phyloP scores from a whole-genome alignment of 1,284 basidiomycete genomes.

The Chalciporus sp. region DNA sequence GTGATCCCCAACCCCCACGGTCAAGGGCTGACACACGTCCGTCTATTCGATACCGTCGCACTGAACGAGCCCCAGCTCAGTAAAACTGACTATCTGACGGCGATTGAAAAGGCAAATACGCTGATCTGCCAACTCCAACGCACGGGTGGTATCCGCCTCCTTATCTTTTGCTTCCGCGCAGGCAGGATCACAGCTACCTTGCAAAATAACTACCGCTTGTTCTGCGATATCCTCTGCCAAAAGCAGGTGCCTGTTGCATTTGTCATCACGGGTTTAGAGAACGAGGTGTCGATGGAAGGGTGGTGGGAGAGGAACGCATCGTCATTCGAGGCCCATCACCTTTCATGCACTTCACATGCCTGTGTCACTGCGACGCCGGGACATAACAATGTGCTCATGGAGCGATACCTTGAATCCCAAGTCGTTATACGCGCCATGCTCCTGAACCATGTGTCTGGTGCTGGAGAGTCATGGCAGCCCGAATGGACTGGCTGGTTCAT shows the following conservation, averaged over 20 bases:
- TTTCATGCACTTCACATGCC: constrained; percentile 25
- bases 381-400: constrained; percentile 6
- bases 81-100: constrained; percentile 28
- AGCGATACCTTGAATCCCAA: constrained; percentile 25
- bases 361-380: constrained; percentile 28
- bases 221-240: constrained; percentile 35
- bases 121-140: constrained; percentile 35
- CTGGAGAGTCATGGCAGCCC: constrained; percentile 20
- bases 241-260: constrained; percentile 37
- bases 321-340: constrained; percentile 15
- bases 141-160: constrained; percentile 37
- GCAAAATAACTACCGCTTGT: constrained; percentile 39
- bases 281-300: constrained; percentile 28
- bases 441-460: constrained; percentile 22
- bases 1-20: constrained; percentile 6
- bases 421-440: constrained; percentile 21
- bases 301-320: constrained; percentile 24
- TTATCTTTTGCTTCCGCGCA: constrained; percentile 39
- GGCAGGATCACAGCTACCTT: constrained; percentile 34
- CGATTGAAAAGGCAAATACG: constrained; percentile 36
- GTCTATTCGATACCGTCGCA: constrained; percentile 37
- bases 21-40: constrained; percentile 20
- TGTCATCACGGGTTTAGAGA: constrained; percentile 39
- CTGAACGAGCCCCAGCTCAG: constrained; percentile 35
- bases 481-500: constrained; percentile 30